phyloP scores from a whole-genome alignment of 2,329 filamentous ascomycete genomes.

The Orbilia brochopaga region DNA sequence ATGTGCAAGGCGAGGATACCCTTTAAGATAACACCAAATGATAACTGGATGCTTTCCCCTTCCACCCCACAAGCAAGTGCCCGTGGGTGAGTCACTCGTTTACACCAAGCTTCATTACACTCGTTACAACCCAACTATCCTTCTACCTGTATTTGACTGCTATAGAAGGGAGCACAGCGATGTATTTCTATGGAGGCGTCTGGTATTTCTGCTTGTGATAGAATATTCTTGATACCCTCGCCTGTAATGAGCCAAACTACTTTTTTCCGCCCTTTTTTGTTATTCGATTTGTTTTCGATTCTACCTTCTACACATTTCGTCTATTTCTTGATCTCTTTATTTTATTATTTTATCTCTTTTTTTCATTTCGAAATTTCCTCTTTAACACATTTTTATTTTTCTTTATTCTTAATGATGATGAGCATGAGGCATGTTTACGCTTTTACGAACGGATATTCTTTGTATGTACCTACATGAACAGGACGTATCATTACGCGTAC shows the following conservation, averaged over 20 bases:
- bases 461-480: slow-evolving; percentile 8
- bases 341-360: too few relatives aligned
- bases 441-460: neutral
- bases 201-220: slow-evolving; percentile 2
- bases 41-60: neutral
- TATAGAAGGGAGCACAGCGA: slow-evolving; percentile 10
- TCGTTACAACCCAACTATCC: neutral
- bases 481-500: slow-evolving; percentile 2
- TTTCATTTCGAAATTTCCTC: too few relatives aligned
- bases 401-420: neutral
- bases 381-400: too few relatives aligned
- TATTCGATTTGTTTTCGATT: neutral
- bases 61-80: neutral
- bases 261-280: neutral
- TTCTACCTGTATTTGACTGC: neutral
- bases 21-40: neutral
- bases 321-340: too few relatives aligned
- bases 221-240: slow-evolving; percentile 23
- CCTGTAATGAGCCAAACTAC: slow-evolving; percentile 1
- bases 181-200: slow-evolving; percentile 15
- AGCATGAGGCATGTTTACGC: slow-evolving; percentile 9
- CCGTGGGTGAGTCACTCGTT: neutral
- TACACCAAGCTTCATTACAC: neutral
- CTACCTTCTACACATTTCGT: too few relatives aligned
- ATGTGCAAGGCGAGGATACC: slow-evolving; percentile 25